These are phyloP conservation scores for Hypoxylon lenormandii DNA, from an alignment of 495 filamentous ascomycete genomes.

Conservation along the genomic window DNA sequence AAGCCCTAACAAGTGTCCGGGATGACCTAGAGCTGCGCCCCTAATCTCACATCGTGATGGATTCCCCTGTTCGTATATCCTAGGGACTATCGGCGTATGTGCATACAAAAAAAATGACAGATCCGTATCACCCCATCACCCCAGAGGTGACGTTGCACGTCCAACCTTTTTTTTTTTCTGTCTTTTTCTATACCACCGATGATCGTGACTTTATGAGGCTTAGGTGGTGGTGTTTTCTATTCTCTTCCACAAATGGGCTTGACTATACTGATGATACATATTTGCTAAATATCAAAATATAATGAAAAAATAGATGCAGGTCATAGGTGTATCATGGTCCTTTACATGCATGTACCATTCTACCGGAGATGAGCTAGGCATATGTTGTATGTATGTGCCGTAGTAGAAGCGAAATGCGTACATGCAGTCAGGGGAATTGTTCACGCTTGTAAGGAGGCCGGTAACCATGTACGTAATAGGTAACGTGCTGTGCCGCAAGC, in stretches of 20 bases:
- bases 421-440: background rate
- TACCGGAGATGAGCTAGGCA: background rate
- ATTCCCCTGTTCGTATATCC: slow-evolving; percentile 45
- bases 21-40: slow-evolving; percentile 36
- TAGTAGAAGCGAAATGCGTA: background rate
- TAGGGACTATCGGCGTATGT: slow-evolving; percentile 30
- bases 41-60: slow-evolving; percentile 44
- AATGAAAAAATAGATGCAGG: too few relatives aligned
- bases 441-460: background rate
- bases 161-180: slow-evolving; percentile 17
- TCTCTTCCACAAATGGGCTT: slow-evolving; percentile 20
- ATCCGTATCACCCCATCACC: slow-evolving; percentile 47
- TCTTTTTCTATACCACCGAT: too few relatives aligned
- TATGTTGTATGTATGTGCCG: too few relatives aligned
- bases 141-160: slow-evolving; percentile 42
- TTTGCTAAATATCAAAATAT: slow-evolving; percentile 1
- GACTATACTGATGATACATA: slow-evolving; percentile 3
- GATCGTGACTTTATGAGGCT: slow-evolving; percentile 21
- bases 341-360: slow-evolving; percentile 10
- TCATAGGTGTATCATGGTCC: too few relatives aligned
- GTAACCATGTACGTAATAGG: background rate
- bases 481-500: background rate
- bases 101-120: slow-evolving; percentile 22
- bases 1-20: slow-evolving; percentile 12
- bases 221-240: too few relatives aligned